Evolutionary conservation across 1,139 yeast genomes (phyloP).

Genomic region (Suhomyces kunorum): DNA sequence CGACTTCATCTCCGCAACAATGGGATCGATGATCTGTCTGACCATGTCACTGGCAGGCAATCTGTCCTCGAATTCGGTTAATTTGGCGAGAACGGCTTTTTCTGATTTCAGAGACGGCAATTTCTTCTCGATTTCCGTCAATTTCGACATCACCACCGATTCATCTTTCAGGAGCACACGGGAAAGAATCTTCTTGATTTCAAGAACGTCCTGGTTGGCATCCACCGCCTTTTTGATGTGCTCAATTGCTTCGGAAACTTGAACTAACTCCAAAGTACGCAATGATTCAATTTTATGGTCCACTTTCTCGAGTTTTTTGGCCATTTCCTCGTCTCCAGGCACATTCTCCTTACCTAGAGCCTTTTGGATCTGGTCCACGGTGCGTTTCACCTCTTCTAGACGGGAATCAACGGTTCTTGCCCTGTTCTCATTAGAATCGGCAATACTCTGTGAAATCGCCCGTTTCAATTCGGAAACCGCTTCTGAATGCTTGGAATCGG

Average conservation of each 20-base stretch:
- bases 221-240: conserved; percentile 1
- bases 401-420: background rate
- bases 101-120: conserved; percentile 15
- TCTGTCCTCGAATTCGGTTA: conserved; percentile 7
- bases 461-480: background rate
- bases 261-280: background rate
- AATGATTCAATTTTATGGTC: background rate
- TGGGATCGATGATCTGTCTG: conserved; percentile 27
- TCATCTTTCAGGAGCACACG: conserved; percentile 8
- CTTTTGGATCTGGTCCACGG: background rate
- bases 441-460: background rate
- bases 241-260: background rate
- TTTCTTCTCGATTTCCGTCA: conserved; percentile 8
- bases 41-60: conserved; percentile 21
- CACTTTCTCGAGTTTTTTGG: background rate
- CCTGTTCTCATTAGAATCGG: no score
- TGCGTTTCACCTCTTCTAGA: background rate
- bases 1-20: conserved; percentile 28
- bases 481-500: background rate
- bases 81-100: conserved; percentile 1
- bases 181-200: conserved; percentile 8
- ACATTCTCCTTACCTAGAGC: background rate
- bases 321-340: background rate
- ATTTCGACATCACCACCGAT: conserved; percentile 5
- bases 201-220: conserved; percentile 3